phyloP scores from a whole-genome alignment of 139 green algal species.

The Spirogloea muscicola region DNA sequence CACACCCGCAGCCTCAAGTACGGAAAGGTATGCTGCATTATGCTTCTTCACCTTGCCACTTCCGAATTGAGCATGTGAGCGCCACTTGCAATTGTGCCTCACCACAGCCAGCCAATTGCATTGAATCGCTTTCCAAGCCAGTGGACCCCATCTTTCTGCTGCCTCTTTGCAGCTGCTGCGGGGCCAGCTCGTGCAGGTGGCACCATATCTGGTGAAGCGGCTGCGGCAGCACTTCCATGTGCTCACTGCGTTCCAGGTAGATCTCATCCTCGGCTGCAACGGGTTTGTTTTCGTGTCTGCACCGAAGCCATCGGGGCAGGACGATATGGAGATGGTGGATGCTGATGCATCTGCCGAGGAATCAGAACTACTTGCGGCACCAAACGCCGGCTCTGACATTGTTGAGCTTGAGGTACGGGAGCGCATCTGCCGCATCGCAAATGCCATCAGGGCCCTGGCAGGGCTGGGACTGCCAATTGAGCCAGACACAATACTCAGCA shows the following conservation, averaged over 20 bases:
- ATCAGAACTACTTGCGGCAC: too few relatives aligned
- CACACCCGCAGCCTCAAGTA: constrained; percentile 84
- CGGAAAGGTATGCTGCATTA: constrained; percentile 61
- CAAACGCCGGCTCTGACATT: too few relatives aligned
- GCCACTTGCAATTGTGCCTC: too few relatives aligned
- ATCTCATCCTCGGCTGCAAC: constrained; percentile 79
- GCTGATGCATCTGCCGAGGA: neutral
- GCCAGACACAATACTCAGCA: too few relatives aligned
- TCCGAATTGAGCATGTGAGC: too few relatives aligned
- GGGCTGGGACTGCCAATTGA: too few relatives aligned
- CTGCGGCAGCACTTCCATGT: constrained; percentile 77
- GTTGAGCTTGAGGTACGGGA: constrained; percentile 50
- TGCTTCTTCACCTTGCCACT: too few relatives aligned
- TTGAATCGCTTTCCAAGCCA: too few relatives aligned
- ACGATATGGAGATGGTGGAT: constrained; percentile 17
- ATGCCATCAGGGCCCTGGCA: constrained; percentile 62
- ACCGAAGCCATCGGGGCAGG: constrained; percentile 20
- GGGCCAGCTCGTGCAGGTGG: constrained; percentile 67
- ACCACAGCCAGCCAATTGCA: too few relatives aligned
- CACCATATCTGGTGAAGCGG: constrained; percentile 68
- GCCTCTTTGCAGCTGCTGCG: constrained; percentile 50
- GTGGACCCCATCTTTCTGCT: too few relatives aligned
- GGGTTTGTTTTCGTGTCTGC: constrained; percentile 73
- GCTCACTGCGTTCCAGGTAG: constrained; percentile 59
- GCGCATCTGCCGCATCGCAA: constrained; percentile 55